Conservation (phyloP, 805 yeast genomes). For the Wickerhamomyces mucosus region DNA sequence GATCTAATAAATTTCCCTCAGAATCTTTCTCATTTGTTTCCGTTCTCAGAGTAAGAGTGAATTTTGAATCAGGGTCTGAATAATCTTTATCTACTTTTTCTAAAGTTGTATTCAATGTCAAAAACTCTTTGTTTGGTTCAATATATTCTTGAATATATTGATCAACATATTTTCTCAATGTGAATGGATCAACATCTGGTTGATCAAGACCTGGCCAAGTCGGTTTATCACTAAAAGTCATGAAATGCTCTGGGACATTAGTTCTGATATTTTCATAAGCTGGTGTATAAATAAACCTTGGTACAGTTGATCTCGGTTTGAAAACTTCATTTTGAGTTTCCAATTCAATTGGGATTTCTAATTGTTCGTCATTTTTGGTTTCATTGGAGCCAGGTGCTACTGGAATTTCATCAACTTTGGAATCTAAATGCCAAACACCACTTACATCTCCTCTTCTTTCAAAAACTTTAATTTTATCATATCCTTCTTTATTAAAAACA, state of each 20-base stretch:
- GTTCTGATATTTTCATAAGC: slow-evolving; percentile 25
- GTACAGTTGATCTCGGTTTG: slow-evolving; percentile 6
- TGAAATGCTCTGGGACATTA: slow-evolving; percentile 33
- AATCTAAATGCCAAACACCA: slow-evolving; percentile 30
- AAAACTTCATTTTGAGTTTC: neutral
- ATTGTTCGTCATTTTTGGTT: slow-evolving; percentile 20
- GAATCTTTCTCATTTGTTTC: slow-evolving; percentile 13
- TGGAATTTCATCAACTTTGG: slow-evolving; percentile 14
- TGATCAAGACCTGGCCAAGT: slow-evolving; percentile 22
- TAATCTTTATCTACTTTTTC: slow-evolving; percentile 25
- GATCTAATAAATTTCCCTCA: slow-evolving; percentile 20
- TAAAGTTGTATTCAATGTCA: slow-evolving; percentile 27
- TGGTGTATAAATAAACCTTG: slow-evolving; percentile 23
- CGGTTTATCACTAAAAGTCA: slow-evolving; percentile 35
- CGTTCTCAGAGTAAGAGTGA: slow-evolving; percentile 23
- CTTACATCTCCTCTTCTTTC: slow-evolving; percentile 32
- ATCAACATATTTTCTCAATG: slow-evolving; percentile 43
- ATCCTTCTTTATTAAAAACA: slow-evolving; percentile 26
- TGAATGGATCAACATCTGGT: slow-evolving; percentile 29
- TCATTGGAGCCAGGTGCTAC: slow-evolving; percentile 21
- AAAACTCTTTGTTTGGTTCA: slow-evolving; percentile 16
- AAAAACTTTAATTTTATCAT: slow-evolving; percentile 27
- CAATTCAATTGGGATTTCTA: slow-evolving; percentile 6
- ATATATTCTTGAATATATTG: slow-evolving; percentile 45
- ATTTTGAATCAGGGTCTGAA: slow-evolving; percentile 10